phyloP scores from a whole-genome alignment of 768 basidiomycete species.

The Scleroderma citrinum region DNA sequence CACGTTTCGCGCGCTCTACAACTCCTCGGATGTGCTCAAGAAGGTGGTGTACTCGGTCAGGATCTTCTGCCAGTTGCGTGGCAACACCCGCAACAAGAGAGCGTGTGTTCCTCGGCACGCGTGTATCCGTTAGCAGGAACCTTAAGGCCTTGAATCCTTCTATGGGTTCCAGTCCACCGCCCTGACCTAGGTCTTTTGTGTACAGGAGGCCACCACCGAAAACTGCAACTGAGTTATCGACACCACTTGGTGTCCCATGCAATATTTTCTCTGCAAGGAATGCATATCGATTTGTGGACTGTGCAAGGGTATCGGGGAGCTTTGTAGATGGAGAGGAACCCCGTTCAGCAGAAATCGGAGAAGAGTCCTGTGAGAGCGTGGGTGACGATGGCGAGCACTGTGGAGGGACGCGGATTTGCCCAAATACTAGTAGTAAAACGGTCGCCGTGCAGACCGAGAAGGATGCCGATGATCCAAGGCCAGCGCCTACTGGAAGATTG shows the following conservation, averaged over 20 bases:
- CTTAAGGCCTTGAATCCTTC: slow-evolving; percentile 63
- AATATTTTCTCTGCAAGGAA: slow-evolving; percentile 94
- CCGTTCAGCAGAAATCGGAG: slow-evolving; percentile 24
- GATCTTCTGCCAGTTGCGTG: slow-evolving; percentile 70
- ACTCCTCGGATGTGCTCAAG: slow-evolving; percentile 79
- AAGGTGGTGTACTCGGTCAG: slow-evolving; percentile 75
- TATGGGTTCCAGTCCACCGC: slow-evolving; percentile 81
- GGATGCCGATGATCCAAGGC: slow-evolving; percentile 94
- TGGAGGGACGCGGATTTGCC: slow-evolving; percentile 57
- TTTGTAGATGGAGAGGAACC: slow-evolving; percentile 44
- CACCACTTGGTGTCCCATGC: slow-evolving; percentile 95
- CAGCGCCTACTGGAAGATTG: slow-evolving; percentile 90
- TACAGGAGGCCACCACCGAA: slow-evolving; percentile 92
- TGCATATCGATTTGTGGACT: slow-evolving; percentile 87
- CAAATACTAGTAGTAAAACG: slow-evolving; percentile 69
- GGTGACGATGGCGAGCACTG: slow-evolving; percentile 10
- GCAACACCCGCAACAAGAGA: slow-evolving; percentile 88
- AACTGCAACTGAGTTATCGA: slow-evolving; percentile 92
- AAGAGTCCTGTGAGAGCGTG: slow-evolving; percentile 1
- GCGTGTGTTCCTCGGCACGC: slow-evolving; percentile 91
- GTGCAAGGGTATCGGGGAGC: slow-evolving; percentile 57
- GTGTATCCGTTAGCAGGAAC: slow-evolving; percentile 90
- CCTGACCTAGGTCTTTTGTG: slow-evolving; percentile 67
- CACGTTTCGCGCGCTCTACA: slow-evolving; percentile 72
- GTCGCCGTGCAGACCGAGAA: slow-evolving; percentile 87